Conservation (phyloP, 192 early-diverging fungal species). For the Phycomyces nitens region DNA sequence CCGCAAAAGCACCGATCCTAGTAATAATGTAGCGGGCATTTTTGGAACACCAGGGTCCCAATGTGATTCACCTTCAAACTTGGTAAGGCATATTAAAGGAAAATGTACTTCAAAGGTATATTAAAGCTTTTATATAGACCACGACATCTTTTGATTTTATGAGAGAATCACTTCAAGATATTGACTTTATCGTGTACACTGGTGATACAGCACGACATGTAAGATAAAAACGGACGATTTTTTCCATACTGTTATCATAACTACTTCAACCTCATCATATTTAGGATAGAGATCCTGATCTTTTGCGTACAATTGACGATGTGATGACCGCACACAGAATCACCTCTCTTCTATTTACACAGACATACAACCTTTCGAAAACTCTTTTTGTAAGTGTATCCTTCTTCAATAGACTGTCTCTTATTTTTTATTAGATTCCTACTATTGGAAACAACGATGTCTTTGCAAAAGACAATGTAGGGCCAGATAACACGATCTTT, state of each 20-base stretch:
- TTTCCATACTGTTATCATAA: neutral
- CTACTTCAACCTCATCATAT: neutral
- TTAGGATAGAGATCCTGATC: constrained; percentile 25
- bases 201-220: constrained; percentile 41
- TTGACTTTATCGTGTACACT: constrained; percentile 43
- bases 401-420: neutral
- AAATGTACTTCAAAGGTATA: neutral
- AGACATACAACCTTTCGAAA: constrained; percentile 11
- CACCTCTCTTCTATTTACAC: constrained; percentile 6
- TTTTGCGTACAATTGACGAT: constrained; percentile 8
- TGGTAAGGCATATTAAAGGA: neutral
- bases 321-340: constrained; percentile 11
- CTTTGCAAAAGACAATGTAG: constrained; percentile 27
- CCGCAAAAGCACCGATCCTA: neutral
- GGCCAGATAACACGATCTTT: constrained; percentile 5
- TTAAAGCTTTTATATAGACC: neutral
- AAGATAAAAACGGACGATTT: neutral
- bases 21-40: constrained; percentile 16
- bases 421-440: constrained; percentile 22
- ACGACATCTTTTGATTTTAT: constrained; percentile 32
- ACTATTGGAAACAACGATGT: constrained; percentile 41
- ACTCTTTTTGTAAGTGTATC: constrained; percentile 16
- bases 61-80: constrained; percentile 22
- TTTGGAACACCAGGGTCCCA: constrained; percentile 20
- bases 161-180: constrained; percentile 17